These are phyloP conservation scores for Desmodesmus armatus DNA, from an alignment of 139 green algal genomes.

Conservation along the genomic window DNA sequence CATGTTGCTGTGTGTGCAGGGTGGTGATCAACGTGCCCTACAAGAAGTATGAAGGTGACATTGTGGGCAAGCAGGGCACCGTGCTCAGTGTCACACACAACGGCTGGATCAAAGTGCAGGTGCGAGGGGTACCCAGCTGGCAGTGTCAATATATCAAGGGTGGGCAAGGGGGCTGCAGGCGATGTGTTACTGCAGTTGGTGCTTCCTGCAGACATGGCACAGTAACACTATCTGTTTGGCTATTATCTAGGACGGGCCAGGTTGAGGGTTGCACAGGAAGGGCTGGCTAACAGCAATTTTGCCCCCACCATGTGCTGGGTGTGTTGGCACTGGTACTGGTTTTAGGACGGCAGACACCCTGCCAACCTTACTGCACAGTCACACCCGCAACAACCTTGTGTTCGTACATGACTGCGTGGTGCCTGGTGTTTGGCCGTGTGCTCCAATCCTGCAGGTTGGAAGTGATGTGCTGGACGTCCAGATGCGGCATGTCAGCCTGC, in stretches of 20 bases:
- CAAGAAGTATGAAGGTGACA: constrained; percentile 30
- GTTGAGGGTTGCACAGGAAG: too few relatives aligned
- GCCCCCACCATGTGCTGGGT: too few relatives aligned
- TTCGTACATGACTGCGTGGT: too few relatives aligned
- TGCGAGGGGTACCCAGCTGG: too few relatives aligned
- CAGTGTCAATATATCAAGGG: neutral
- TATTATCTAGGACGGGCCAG: too few relatives aligned
- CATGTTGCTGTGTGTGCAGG: neutral
- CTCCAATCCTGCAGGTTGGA: constrained; percentile 18
- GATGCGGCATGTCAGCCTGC: constrained; percentile 34
- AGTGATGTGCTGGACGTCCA: constrained; percentile 28
- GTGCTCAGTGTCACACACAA: constrained; percentile 34
- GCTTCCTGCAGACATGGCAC: neutral
- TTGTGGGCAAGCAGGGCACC: constrained; percentile 31
- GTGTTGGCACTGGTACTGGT: too few relatives aligned
- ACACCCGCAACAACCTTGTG: too few relatives aligned
- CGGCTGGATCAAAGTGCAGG: constrained; percentile 40
- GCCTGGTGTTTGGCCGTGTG: neutral
- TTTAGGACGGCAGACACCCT: too few relatives aligned
- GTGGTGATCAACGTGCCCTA: constrained; percentile 36
- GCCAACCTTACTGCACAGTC: too few relatives aligned
- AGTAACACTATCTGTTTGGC: neutral
- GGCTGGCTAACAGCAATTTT: too few relatives aligned
- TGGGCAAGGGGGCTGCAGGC: neutral
- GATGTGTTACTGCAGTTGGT: neutral